Conservation (phyloP, 139 green algal genomes). For the Gonium pectorale region DNA sequence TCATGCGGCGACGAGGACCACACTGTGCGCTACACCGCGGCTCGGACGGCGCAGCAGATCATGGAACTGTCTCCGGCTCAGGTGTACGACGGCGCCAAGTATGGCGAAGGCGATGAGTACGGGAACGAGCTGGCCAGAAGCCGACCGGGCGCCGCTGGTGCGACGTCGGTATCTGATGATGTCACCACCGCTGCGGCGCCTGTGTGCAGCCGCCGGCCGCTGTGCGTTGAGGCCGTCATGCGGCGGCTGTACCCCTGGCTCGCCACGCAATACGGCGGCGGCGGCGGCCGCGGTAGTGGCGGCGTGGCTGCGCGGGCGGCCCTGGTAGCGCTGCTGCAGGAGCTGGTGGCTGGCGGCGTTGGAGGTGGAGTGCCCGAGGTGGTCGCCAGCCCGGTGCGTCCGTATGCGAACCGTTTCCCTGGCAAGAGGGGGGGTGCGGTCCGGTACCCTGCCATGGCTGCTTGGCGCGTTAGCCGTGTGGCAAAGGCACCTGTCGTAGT, state of each 20-base stretch:
- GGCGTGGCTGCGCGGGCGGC: neutral
- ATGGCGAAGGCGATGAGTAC: too few species aligned
- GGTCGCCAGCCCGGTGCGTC: neutral
- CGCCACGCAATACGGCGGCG: slow-evolving; percentile 31
- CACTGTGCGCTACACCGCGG: slow-evolving; percentile 60
- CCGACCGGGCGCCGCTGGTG: neutral
- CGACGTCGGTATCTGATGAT: neutral
- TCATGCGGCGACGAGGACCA: slow-evolving; percentile 76
- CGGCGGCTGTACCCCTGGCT: slow-evolving; percentile 53
- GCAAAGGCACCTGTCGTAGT: too few species aligned
- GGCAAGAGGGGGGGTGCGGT: too few species aligned
- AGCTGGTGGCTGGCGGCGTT: neutral
- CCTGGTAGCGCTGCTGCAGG: slow-evolving; percentile 1
- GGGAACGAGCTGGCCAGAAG: too few species aligned
- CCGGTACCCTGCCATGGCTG: too few species aligned
- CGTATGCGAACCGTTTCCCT: too few species aligned
- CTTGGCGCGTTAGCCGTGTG: too few species aligned
- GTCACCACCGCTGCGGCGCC: too few species aligned
- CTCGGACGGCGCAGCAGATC: slow-evolving; percentile 23
- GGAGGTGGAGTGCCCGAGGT: neutral
- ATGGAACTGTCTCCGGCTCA: slow-evolving; percentile 23
- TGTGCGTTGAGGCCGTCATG: slow-evolving; percentile 62
- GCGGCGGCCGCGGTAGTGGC: neutral
- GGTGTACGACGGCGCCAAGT: too few species aligned
- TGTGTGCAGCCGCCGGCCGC: neutral